Percentiles rank a stretch among this genome's conserved stretches.
Conservation (phyloP, 2,329 filamentous ascomycete species). For the Mollisiaceae sp. region DNA sequence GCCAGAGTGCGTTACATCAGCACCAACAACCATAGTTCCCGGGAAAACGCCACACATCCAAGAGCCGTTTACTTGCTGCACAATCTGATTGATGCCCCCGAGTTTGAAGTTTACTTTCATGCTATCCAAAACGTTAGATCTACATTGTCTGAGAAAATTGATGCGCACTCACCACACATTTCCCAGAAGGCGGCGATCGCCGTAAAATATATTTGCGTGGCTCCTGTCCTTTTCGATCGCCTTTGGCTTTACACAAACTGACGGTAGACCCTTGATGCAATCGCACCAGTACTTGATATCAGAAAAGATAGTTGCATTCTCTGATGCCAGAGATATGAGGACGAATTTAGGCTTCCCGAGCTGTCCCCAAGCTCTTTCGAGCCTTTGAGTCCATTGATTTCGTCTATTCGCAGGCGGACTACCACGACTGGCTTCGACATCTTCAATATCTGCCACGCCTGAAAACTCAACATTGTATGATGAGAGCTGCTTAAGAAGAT, state of each 20-base stretch:
- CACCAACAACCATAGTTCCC: conserved; percentile 47
- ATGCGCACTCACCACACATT: not conserved
- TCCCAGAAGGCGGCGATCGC: not conserved
- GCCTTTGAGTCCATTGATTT: not conserved
- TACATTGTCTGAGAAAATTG: too few relatives aligned
- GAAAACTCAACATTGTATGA: not conserved
- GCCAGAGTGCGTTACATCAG: conserved; percentile 50
- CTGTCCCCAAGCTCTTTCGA: not conserved
- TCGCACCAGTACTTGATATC: conserved; percentile 29
- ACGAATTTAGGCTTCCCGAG: not conserved
- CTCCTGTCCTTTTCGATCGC: not conserved
- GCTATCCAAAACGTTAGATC: conserved; percentile 40
- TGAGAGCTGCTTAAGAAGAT: not conserved
- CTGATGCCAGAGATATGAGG: conserved; percentile 12
- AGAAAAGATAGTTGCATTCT: conserved; percentile 9
- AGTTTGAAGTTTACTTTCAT: conserved; percentile 82
- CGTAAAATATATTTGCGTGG: not conserved
- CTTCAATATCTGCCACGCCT: not conserved
- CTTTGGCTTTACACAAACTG: conserved; percentile 20
- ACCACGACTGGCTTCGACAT: not conserved
- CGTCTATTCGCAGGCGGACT: not conserved
- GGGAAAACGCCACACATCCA: not conserved
- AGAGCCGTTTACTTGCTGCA: conserved; percentile 4
- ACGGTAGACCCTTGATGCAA: conserved; percentile 21
- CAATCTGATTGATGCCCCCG: conserved; percentile 70